These are phyloP conservation scores for Podospora anserina DNA, from an alignment of 495 filamentous ascomycete genomes.

Conservation along the genomic window DNA sequence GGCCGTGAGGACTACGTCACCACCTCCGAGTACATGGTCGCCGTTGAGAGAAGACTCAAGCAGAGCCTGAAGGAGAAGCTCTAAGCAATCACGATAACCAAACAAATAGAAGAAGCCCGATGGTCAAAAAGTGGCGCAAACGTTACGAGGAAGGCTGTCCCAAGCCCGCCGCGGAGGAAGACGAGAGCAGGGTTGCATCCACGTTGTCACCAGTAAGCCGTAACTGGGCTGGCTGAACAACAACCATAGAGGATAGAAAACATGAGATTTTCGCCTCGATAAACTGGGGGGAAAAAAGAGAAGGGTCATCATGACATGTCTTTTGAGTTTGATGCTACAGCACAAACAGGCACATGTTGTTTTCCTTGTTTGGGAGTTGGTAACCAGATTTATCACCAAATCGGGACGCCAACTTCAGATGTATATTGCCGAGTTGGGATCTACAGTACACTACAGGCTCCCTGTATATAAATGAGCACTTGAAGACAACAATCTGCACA, in stretches of 20 bases:
- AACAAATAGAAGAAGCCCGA: not conserved
- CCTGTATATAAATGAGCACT: conserved; percentile 1
- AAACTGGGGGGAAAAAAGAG: not conserved
- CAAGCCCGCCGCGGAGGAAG: not conserved
- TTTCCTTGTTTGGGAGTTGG: not conserved
- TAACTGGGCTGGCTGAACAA: not conserved
- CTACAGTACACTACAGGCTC: conserved; percentile 4
- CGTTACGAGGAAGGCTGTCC: not conserved
- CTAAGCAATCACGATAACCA: conserved; percentile 26
- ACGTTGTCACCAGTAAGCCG: not conserved
- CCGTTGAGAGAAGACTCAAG: conserved; percentile 84
- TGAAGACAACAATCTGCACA: not conserved
- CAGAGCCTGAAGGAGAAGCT: conserved; percentile 52
- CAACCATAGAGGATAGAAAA: not conserved
- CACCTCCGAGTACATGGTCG: conserved; percentile 81
- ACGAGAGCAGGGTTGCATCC: not conserved
- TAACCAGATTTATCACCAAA: not conserved
- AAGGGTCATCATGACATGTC: not conserved
- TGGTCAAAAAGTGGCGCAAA: not conserved
- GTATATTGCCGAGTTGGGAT: conserved; percentile 7
- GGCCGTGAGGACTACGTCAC: conserved; percentile 80
- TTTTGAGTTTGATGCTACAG: not conserved
- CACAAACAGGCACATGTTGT: not conserved
- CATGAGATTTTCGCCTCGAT: not conserved
- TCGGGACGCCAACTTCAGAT: not conserved